Base-by-base conservation (phyloP, 345 rosid genomes). In the Zanthoxylum bungeanum region DNA sequence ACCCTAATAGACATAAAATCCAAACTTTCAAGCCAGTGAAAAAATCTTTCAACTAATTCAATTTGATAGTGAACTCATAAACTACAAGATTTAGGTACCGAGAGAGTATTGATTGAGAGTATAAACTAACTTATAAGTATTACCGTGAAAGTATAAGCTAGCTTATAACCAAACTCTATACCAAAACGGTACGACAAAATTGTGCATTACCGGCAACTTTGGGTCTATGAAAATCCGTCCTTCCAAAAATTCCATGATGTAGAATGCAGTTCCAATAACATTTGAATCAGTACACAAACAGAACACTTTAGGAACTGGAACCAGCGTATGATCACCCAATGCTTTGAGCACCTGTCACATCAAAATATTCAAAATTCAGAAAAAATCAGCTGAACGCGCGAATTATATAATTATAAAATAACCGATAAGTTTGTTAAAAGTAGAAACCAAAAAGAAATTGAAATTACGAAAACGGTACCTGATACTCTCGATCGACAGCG, bases 221-320 rank as follows among this genome's bases (percentile, higher is more conserved):
- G 91, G 90, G 73, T 95, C 97, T 8, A 91, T 40, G 71, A 88
- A 95, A 53, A 95, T 88, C 25, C 98, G 86, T 2, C 98, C 99
- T 83, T 95, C 96, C 85, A 95, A 80, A 67, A 78, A 89, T 82
- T 95, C 99, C 99, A 95, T 95, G 71, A 95, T 89, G 84, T 95
- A 95, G 81, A 95, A 95, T 16, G 86, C 81, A 64, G 99, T 91
- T 61, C 97, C 99, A 66, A 95, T 87, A 5, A 95, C 85, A 62
- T 70, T 66, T 0, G 87, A 78, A 78, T 92, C 96, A 27, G 73
- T 77, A 75, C 99, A 95, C 60, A 90, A 81, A 78, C 93, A 92
- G 73, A 83, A 89, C 33, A 81, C 96, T 83, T 82, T 92, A 16
- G 98, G 98, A 70, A 92, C 98, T 6, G 96, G 97, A 67, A 92